Evolutionary conservation across 106 monocot species (phyloP), one percentile per base, ranked within the genome.

Genomic region (Narthecium ossifragum): DNA sequence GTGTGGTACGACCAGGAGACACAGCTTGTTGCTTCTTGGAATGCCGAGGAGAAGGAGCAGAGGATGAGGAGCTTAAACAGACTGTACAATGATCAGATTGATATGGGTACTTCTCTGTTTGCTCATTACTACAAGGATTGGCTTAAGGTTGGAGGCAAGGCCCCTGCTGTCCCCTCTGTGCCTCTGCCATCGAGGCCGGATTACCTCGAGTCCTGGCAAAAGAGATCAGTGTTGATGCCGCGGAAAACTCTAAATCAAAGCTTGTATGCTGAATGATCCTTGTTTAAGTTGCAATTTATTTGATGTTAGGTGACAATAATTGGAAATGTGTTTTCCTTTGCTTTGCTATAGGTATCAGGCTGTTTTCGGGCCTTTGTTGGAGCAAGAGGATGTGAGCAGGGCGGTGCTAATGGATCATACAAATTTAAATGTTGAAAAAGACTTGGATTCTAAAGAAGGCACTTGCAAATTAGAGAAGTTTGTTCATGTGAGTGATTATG

Each of bases 81-180:
- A 51, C 56, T 76, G 0, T 91, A 82, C 68, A 77, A 82, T 60
- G 85, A 85, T 72, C 76, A 82, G 60, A 75, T 91, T 72, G 82
- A 91, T 59, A 36, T 26, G 2, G 90, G 85, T 43, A 91, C 90
- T 33, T 66, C 70, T 26, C 66, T 59, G 64, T 82, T 91, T 43
- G 85, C 90, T 28, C 9, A 61, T 10, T 82, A 91, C 64, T 91
- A 91, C 73, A 82, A 79, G 64, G 85, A 90, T 17, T 90, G 85
- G 85, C 52, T 90, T 56, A 78, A 76, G 55, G 60, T 51, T 15
- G 90, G 78, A 0, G 72, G 63, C 2, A 46, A 62, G 57, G 72
- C 72, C 26, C 85, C 81, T 28, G 30, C 68, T 2, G 27, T 73
- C 18, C 90, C 90, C 5, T 70, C 73, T 0, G 71, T 90, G 32